These are phyloP conservation scores for Cryptosporidium felis DNA, from an alignment of 169 alveolate species.

Conservation along the genomic window DNA sequence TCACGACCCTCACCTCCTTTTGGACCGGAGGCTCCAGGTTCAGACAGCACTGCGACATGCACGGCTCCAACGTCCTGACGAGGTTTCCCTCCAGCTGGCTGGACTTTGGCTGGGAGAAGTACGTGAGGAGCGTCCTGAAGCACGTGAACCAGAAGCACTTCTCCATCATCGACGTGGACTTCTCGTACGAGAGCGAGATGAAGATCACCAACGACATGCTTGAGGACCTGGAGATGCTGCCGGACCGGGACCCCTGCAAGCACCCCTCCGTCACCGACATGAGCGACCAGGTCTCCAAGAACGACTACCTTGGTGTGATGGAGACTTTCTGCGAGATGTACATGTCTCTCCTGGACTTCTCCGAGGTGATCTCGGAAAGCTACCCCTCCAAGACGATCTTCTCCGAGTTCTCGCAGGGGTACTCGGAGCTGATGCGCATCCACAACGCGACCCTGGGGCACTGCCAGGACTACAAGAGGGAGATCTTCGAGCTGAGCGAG, in stretches of 20 bases:
- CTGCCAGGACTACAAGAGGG: background rate
- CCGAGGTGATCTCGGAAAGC: background rate
- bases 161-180: slow-evolving; percentile 28
- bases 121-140: background rate
- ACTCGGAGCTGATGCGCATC: slow-evolving; percentile 2
- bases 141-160: slow-evolving; percentile 17
- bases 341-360: background rate
- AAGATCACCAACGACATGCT: slow-evolving; percentile 13
- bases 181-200: slow-evolving; percentile 45
- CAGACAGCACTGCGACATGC: slow-evolving; percentile 63
- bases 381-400: slow-evolving; percentile 4
- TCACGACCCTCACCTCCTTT: background rate
- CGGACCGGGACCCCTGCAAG: slow-evolving; percentile 39
- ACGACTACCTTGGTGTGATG: slow-evolving; percentile 9
- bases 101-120: slow-evolving; percentile 6
- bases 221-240: slow-evolving; percentile 15
- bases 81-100: slow-evolving; percentile 39
- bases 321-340: background rate
- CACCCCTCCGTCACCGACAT: slow-evolving; percentile 41
- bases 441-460: background rate
- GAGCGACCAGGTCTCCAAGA: background rate
- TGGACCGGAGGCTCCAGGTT: slow-evolving; percentile 54
- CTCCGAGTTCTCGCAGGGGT: background rate
- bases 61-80: slow-evolving; percentile 6
- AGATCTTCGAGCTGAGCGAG: background rate